Evolutionary conservation across 306 rosid genomes (phyloP), one percentile per base, ranked within the genome.

Genomic region (Prunus persica): DNA sequence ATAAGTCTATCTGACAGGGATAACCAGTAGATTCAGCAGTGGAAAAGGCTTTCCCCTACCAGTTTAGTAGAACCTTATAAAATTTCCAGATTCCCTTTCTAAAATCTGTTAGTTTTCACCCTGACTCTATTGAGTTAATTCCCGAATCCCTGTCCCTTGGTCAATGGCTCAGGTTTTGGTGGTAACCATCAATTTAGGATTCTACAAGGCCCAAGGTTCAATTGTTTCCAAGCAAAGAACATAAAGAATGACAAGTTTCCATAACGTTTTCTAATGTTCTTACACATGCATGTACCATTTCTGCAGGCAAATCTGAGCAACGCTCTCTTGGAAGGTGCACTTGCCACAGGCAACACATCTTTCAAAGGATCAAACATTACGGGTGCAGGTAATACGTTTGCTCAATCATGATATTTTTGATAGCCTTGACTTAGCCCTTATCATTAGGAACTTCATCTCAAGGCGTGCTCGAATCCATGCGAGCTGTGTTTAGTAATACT

Each of bases 281-380:
- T 70, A 77, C 69, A 71, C 57, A 9, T 73, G 50, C 69, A 63
- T 80, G 72, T 55, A 34, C 46, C 69, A 51, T 69, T 76, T 80
- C 74, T 80, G 85, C 87, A 95, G 97, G 99, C 79, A 67, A 92
- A 95, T 78, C 82, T 95, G 80, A 95, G 82, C 87, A 92, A 90
- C 77, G 93, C 99, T 82, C 92, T 88, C 84, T 80, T 95, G 87
- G 97, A 92, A 86, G 99, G 99, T 77, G 99, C 99, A 60, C 89
- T 92, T 22, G 88, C 89, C 58, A 95, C 99, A 0, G 96, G 99
- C 80, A 95, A 92, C 67, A 90, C 97, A 55, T 90, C 97, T 62
- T 95, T 95, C 80, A 90, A 52, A 84, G 97, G 99, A 71, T 83
- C 97, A 71, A 86, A 56, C 61, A 88, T 95, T 76, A 86, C 84